phyloP scores from a whole-genome alignment of 306 rosid species.

The Rubus parviflorus region DNA sequence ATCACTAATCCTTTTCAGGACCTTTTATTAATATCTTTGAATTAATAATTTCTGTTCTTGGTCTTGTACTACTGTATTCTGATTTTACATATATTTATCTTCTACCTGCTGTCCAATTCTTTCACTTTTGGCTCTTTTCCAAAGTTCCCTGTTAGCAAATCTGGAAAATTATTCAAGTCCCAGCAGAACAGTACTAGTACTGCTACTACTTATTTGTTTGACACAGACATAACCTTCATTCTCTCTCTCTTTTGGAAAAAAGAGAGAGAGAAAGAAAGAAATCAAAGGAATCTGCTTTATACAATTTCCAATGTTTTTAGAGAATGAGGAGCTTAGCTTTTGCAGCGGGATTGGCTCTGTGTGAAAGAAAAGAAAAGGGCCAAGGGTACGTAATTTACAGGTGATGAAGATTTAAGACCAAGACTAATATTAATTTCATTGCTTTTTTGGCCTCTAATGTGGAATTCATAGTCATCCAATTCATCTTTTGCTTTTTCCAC shows the following conservation, averaged over 20 bases:
- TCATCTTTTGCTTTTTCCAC: constrained; percentile 17
- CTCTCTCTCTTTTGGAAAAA: not conserved
- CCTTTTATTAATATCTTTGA: not conserved
- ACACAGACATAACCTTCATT: too few relatives aligned
- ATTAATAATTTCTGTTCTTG: not conserved
- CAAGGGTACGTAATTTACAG: not conserved
- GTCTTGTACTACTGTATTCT: not conserved
- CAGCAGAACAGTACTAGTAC: not conserved
- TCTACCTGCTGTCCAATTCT: not conserved
- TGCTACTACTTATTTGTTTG: not conserved
- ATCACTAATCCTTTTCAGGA: constrained; percentile 8
- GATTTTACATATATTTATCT: not conserved
- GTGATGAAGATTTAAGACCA: constrained; percentile 11
- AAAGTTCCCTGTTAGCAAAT: not conserved
- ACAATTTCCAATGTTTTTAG: constrained; percentile 28
- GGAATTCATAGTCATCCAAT: constrained; percentile 9
- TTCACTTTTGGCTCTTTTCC: constrained; percentile 1
- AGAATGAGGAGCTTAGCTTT: not conserved
- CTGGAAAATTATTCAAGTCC: not conserved
- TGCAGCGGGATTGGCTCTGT: constrained; percentile 15
- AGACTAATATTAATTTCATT: constrained; percentile 5
- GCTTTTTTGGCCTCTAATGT: not conserved
- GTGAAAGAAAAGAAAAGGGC: constrained; percentile 1
- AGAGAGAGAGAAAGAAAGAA: not conserved
- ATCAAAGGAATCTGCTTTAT: constrained; percentile 23